These are phyloP conservation scores for Nemania serpens DNA, from an alignment of 2,329 filamentous ascomycete species.

Conservation along the genomic window DNA sequence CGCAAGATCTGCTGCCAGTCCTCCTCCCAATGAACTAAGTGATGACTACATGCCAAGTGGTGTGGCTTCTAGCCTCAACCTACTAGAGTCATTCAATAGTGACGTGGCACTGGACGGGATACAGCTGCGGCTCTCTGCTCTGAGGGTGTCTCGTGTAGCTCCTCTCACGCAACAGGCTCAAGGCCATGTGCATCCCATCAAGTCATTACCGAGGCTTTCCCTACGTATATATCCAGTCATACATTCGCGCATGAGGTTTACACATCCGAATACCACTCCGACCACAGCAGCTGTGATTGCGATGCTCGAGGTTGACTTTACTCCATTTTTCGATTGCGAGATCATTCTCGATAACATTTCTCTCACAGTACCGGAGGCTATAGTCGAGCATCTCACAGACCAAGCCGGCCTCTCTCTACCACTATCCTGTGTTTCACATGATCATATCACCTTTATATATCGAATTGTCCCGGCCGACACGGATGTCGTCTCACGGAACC, in stretches of 20 bases:
- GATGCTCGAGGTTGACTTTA: constrained; percentile 75
- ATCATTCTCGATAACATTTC: constrained; percentile 64
- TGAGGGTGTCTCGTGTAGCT: constrained; percentile 74
- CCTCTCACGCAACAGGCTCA: constrained; percentile 65
- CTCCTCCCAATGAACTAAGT: constrained; percentile 47
- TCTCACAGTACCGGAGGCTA: constrained; percentile 61
- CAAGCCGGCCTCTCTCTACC: constrained; percentile 58
- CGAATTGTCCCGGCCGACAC: constrained; percentile 59
- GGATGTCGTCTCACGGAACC: constrained; percentile 52
- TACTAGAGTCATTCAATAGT: constrained; percentile 73
- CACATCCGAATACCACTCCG: constrained; percentile 63
- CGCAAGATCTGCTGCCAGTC: constrained; percentile 57
- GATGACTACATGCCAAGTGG: constrained; percentile 73
- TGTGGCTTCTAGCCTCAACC: constrained; percentile 71
- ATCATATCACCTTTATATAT: constrained; percentile 78
- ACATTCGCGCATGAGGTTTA: constrained; percentile 75
- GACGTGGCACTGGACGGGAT: constrained; percentile 67
- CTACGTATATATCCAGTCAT: constrained; percentile 70
- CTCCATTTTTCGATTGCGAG: constrained; percentile 69
- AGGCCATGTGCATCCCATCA: constrained; percentile 66
- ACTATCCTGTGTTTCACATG: constrained; percentile 68
- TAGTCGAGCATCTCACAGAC: constrained; percentile 61
- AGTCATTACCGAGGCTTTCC: constrained; percentile 64
- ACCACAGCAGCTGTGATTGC: constrained; percentile 67
- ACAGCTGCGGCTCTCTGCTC: constrained; percentile 70